Base-by-base conservation (phyloP, 139 green algal species). In the Mesotaenium endlicherianum region DNA sequence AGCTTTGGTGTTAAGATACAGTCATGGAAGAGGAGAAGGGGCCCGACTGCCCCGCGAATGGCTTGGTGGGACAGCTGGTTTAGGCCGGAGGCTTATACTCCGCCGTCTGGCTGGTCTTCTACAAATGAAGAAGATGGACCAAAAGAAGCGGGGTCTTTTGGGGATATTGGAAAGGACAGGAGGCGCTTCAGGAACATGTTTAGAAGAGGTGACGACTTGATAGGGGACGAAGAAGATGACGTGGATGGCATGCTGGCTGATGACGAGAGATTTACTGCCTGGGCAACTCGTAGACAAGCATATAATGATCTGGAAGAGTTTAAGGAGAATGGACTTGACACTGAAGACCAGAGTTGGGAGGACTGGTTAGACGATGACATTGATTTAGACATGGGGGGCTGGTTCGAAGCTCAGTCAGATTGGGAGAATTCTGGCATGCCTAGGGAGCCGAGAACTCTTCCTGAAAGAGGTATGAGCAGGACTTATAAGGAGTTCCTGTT, bases 401-500 rank as follows among this genome's bases (percentile, higher is more conserved):
- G 79, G 79, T 85, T 68, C 80, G 79, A 80, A 42, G 26, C 40
- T 1, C 64, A 85, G 1, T 20, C 40, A 31, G 79, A 85, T 6
- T 85, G 79, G 79, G 64, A 80, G 64, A 85, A 69, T 1, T 60
- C 60, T 1, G 79, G 79, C 17, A 78, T 80, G 53, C 79, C 79
- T 26, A 39, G 79, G 67, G 53, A 59, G 50, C 30, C 79, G 47
- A 60, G 60, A 20, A 64, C 68, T 30, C 34, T 85, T 11, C 79
- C 79, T 20, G 79, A 85, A 60, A 20, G 79, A 70, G 79, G 79
- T 1, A 80, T 85, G 79, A 85, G 79, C 64, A 36, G 79, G 42
- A 53, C 79, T n/a, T 69, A 80, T 45, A 85, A 80, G 41, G 79
- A 85, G 79, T 41, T 85, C 36, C 39, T 85, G 38, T 20, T 85